A percentile compares a stretch with the other conserved stretches of the same genome.
These are phyloP conservation scores for Trichosporon sp. DNA, from an alignment of 1,284 basidiomycete genomes.

Conservation along the genomic window DNA sequence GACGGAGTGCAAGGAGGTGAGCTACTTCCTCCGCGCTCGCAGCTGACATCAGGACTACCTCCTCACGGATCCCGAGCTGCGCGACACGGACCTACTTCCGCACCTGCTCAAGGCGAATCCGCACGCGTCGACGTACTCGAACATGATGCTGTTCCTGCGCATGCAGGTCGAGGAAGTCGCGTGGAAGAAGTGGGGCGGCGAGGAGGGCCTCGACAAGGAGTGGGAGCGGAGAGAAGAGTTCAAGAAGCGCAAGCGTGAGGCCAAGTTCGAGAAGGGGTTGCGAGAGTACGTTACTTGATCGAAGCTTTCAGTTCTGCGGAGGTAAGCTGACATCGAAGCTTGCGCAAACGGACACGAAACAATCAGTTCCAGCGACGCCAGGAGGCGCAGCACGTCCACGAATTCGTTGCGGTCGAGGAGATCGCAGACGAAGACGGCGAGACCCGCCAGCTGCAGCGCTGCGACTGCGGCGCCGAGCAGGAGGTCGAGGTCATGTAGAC, in stretches of 20 bases:
- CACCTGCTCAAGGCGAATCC: conserved; percentile 95
- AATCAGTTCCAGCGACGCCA: conserved; percentile 81
- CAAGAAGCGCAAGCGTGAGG: conserved; percentile 86
- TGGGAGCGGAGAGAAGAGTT: conserved; percentile 72
- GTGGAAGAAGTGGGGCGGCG: conserved; percentile 95
- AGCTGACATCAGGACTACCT: conserved; percentile 66
- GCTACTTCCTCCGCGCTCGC: not conserved
- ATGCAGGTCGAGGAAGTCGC: conserved; percentile 94
- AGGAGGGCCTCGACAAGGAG: conserved; percentile 84
- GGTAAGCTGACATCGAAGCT: conserved; percentile 26
- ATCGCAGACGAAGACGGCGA: conserved; percentile 53
- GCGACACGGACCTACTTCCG: conserved; percentile 84
- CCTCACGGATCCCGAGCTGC: conserved; percentile 83
- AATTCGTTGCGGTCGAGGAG: conserved; percentile 61
- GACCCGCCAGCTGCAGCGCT: conserved; percentile 57
- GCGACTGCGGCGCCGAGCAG: conserved; percentile 81
- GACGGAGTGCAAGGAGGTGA: conserved; percentile 93
- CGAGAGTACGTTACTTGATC: conserved; percentile 54
- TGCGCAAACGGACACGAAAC: conserved; percentile 78
- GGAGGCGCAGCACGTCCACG: conserved; percentile 81
- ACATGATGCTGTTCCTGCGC: conserved; percentile 98
- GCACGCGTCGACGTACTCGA: conserved; percentile 91
- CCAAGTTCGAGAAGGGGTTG: conserved; percentile 84
- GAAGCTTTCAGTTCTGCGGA: not conserved
- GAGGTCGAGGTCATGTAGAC: conserved; percentile 72